phyloP scores from a whole-genome alignment of 192 early-diverging fungal genomes.

The Jimgerdemannia flammicorona region DNA sequence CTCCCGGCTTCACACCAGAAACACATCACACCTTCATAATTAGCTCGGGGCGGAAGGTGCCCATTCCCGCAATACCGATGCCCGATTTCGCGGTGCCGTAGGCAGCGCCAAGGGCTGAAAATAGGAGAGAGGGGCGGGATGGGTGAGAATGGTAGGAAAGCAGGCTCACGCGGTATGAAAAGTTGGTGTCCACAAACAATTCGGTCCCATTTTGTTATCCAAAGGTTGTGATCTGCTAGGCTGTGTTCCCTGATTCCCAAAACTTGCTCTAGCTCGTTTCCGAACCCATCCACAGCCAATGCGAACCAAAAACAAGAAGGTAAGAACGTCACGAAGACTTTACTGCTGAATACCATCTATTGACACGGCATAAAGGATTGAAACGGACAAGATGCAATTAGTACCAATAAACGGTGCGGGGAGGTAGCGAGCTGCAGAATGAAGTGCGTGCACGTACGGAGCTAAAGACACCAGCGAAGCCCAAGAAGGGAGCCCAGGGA shows the following conservation, averaged over 20 bases:
- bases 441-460: neutral
- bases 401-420: neutral
- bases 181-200: no score
- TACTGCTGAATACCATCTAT: slow-evolving; percentile 29
- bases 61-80: slow-evolving; percentile 85
- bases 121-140: neutral
- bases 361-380: neutral
- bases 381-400: neutral
- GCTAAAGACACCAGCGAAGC: slow-evolving; percentile 1
- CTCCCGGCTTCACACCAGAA: neutral
- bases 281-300: neutral
- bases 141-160: neutral
- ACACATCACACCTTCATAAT: slow-evolving; percentile 58
- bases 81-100: slow-evolving; percentile 93
- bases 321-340: neutral
- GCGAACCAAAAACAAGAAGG: neutral
- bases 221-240: no score
- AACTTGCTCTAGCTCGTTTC: no score
- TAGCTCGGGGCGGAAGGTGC: slow-evolving; percentile 82
- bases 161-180: no score
- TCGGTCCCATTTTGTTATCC: no score
- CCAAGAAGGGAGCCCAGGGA: slow-evolving; percentile 1
- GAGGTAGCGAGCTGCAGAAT: neutral
- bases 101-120: slow-evolving; percentile 82
- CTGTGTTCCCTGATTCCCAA: no score